Evolutionary conservation across 768 basidiomycete genomes (phyloP), one percentile per base, ranked within the genome.

Genomic region (Lactifluus hygrophoroides): DNA sequence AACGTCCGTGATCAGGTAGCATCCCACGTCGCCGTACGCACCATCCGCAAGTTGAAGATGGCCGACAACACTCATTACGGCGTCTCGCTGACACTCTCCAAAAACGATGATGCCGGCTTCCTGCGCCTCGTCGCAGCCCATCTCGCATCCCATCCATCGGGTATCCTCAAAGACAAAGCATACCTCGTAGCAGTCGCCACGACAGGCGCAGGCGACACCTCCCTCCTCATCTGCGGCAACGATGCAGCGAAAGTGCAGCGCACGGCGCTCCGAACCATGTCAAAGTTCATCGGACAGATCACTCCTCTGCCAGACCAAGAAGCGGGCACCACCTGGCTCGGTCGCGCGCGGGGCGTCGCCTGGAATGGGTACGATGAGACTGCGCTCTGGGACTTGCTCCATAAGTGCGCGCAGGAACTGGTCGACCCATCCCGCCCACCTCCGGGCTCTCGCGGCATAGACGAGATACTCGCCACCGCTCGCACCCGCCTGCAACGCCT

Each of bases 281-380:
- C 85, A 35, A 89, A 89, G 67, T 86, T 90, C 66, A 72, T 85
- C n/a, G 83, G 82, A 3, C 77, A 85, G 13, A 70, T 88, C 28
- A 67, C 72, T 34, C 64, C 72, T 10, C 32, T 61, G 38, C 44
- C 64, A 23, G 56, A 51, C 19, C 53, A 62, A 30, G 57, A 44
- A 10, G 25, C 4, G 1, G 70, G 69, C 28, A 66, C 67, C 48
- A 53, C 64, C 17, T 70, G 76, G 64, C 65, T 79, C 5, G 82
- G 79, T 6, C 68, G 74, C 35, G 76, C 86, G n/a, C 73, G 76
- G 7, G 80, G 81, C 60, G 69, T 87, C 42, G 80, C 80, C 17
- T 71, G 69, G 6, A 76, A 78, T 0, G 69, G 77, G 1, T 85
- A 82, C 66, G 88, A 90, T 66, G 80, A 79, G 45, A 75, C 76